A percentile compares a stretch with the other conserved stretches of the same genome.
These are phyloP conservation scores for Aspergillus indologenus DNA, from an alignment of 495 filamentous ascomycete genomes.

Conservation along the genomic window DNA sequence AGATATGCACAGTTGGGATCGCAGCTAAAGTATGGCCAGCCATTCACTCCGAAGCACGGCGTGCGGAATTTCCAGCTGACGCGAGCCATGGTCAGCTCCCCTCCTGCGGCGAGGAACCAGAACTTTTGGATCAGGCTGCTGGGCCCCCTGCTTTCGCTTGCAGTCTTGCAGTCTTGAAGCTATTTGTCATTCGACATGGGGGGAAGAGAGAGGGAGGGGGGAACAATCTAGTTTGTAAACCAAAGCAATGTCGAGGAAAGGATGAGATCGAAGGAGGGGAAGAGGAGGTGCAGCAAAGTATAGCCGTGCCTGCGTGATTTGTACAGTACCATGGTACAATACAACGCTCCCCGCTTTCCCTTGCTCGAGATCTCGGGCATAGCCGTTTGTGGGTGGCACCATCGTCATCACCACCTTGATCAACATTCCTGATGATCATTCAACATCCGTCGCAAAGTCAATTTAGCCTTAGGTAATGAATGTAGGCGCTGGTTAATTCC, in stretches of 20 bases:
- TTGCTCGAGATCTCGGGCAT: constrained; percentile 30
- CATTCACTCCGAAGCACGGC: constrained; percentile 18
- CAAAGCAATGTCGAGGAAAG: background rate
- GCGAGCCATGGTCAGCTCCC: constrained; percentile 19
- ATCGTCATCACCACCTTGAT: constrained; percentile 15
- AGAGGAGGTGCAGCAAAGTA: background rate
- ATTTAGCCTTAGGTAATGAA: background rate
- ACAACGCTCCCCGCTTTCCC: constrained; percentile 26
- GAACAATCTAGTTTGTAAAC: background rate
- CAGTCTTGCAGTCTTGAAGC: background rate
- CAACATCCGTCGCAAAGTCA: background rate
- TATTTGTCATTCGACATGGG: background rate
- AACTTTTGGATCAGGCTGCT: background rate
- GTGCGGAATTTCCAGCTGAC: constrained; percentile 14
- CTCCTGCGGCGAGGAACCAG: constrained; percentile 7
- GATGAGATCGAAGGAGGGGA: background rate
- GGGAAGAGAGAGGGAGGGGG: too few relatives aligned
- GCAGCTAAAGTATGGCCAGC: constrained; percentile 18
- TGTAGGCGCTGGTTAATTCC: background rate
- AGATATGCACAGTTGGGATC: constrained; percentile 21
- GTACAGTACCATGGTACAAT: constrained; percentile 25
- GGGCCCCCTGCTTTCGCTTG: constrained; percentile 5
- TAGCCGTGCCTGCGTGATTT: constrained; percentile 17
- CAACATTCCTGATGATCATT: constrained; percentile 10
- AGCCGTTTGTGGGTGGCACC: constrained; percentile 26